Evolutionary conservation across 257 asterid genomes (phyloP).

Genomic region (Fraxinus anomala): DNA sequence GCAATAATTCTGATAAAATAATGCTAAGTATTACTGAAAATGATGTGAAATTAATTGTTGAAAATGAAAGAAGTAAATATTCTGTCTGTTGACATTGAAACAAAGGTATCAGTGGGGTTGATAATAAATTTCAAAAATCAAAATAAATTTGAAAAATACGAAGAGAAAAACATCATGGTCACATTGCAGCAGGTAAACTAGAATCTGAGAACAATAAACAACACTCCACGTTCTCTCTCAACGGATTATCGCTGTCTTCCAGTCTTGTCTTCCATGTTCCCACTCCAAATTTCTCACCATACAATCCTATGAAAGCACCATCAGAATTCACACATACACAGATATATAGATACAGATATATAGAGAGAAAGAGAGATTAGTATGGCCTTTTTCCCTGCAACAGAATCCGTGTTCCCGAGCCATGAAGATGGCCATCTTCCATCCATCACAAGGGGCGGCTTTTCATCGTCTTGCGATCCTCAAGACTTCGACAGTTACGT

Average conservation of each 20-base stretch:
- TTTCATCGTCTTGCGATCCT: slow-evolving; percentile 37
- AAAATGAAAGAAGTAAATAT: slow-evolving; percentile 27
- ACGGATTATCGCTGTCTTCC: slow-evolving; percentile 46
- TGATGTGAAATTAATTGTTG: slow-evolving; percentile 26
- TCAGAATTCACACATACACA: slow-evolving; percentile 13
- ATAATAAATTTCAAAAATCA: slow-evolving; percentile 4
- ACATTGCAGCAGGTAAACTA: slow-evolving; percentile 45
- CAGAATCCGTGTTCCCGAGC: slow-evolving; percentile 40
- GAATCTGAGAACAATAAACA: slow-evolving; percentile 32
- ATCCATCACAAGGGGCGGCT: slow-evolving; percentile 2
- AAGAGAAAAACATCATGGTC: slow-evolving; percentile 13
- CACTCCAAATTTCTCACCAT: slow-evolving; percentile 19
- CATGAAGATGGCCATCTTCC: slow-evolving; percentile 34
- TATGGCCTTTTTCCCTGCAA: slow-evolving; percentile 37
- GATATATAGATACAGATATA: neutral
- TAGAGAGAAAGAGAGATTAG: neutral
- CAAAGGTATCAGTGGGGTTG: slow-evolving; percentile 27
- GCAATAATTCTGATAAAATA: slow-evolving; percentile 30
- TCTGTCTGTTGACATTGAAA: slow-evolving; percentile 30
- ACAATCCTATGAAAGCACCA: neutral
- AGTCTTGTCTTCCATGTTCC: slow-evolving; percentile 50
- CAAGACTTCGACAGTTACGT: slow-evolving; percentile 41
- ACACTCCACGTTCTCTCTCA: slow-evolving; percentile 38
- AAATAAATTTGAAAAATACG: neutral
- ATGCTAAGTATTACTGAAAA: neutral